A percentile compares a stretch with the other conserved stretches of the same genome.
These are phyloP conservation scores for Acanthochlamys bracteata DNA, from an alignment of 106 monocot species.

Conservation along the genomic window DNA sequence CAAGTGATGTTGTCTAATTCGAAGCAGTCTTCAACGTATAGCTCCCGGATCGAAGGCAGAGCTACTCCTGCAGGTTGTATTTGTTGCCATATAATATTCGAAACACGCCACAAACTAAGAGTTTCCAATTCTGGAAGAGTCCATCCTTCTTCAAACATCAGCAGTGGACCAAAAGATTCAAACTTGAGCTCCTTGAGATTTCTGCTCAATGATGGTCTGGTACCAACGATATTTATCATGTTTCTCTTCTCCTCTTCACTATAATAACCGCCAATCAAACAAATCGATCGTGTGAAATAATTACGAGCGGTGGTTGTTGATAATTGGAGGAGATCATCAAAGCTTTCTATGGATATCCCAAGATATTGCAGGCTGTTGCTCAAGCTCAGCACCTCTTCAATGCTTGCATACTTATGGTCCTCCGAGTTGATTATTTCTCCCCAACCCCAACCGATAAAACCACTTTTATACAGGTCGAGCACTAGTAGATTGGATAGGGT, in stretches of 20 bases:
- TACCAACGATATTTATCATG: background rate
- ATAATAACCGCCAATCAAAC: background rate
- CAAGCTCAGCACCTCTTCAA: background rate
- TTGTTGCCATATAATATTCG: background rate
- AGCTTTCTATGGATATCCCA: background rate
- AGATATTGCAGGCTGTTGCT: background rate
- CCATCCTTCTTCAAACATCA: background rate
- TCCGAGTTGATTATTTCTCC: too few species aligned
- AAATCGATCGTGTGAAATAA: background rate
- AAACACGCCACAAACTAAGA: background rate
- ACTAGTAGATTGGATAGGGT: slow-evolving; percentile 5
- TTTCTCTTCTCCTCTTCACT: background rate
- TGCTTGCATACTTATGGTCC: too few species aligned
- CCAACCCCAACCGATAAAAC: too few species aligned
- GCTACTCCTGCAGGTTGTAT: background rate
- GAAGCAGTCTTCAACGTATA: background rate
- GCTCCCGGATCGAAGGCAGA: background rate
- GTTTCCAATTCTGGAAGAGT: background rate
- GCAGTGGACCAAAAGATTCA: background rate
- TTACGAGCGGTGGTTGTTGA: background rate
- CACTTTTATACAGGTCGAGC: background rate
- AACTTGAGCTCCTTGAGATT: background rate
- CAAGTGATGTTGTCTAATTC: background rate
- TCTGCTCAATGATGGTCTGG: background rate
- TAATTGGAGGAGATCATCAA: background rate